Percentiles rank a stretch among this genome's conserved stretches.
These are phyloP conservation scores for Phaeomoniella chlamydospora DNA, from an alignment of 2,329 filamentous ascomycete genomes.

Conservation along the genomic window DNA sequence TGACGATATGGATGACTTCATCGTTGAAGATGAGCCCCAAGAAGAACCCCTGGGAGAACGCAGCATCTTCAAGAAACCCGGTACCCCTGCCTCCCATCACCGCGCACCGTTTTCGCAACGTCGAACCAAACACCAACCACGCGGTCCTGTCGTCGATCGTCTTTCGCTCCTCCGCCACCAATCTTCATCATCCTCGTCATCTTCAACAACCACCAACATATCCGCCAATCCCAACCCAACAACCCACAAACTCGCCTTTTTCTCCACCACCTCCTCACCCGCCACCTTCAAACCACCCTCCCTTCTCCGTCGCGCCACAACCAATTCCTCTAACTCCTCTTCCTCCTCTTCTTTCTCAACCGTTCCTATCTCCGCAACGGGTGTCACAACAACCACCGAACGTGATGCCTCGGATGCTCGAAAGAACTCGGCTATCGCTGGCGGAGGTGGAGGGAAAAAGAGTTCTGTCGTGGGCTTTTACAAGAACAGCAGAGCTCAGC, in stretches of 20 bases:
- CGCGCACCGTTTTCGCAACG: conserved; percentile 15
- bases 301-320: conserved; percentile 11
- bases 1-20: conserved; percentile 11
- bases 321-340: conserved; percentile 10
- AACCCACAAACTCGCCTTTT: conserved; percentile 12
- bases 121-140: conserved; percentile 19
- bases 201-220: neutral
- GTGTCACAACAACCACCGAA: conserved; percentile 10
- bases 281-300: conserved; percentile 8
- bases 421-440: conserved; percentile 9
- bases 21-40: conserved; percentile 12
- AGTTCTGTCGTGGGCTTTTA: conserved; percentile 12
- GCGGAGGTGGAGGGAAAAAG: conserved; percentile 8
- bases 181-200: conserved; percentile 21
- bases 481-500: neutral
- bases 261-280: conserved; percentile 4
- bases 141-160: conserved; percentile 27
- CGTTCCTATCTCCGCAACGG: conserved; percentile 10
- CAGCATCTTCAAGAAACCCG: conserved; percentile 12
- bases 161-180: conserved; percentile 27
- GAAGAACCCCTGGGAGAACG: conserved; percentile 13
- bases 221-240: neutral
- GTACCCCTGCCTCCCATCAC: conserved; percentile 6
- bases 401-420: conserved; percentile 9
- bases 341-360: conserved; percentile 4